Percentiles rank a stretch among this genome's conserved stretches.
Evolutionary conservation across 1,284 basidiomycete genomes (phyloP).

Genomic region (Sparassis latifolia): DNA sequence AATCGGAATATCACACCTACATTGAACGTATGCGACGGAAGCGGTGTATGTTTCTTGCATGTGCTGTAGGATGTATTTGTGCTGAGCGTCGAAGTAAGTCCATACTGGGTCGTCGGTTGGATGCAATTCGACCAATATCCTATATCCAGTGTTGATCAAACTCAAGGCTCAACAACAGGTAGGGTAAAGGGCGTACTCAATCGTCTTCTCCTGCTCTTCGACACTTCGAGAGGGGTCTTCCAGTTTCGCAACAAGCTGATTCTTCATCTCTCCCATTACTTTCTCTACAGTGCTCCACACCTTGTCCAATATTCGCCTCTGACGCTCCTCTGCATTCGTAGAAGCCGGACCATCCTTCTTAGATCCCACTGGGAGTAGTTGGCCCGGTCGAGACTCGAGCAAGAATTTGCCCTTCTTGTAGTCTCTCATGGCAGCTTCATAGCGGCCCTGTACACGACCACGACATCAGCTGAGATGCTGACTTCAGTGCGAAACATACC

Average conservation of each 20-base stretch:
- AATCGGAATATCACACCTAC: conserved; percentile 30
- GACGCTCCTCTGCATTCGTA: conserved; percentile 61
- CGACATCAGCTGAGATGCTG: background rate
- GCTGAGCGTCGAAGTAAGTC: conserved; percentile 92
- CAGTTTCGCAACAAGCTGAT: conserved; percentile 69
- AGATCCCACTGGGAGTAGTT: conserved; percentile 63
- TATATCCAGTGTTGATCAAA: conserved; percentile 24
- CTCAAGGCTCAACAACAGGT: background rate
- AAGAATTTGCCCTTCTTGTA: conserved; percentile 97
- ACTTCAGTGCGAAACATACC: conserved; percentile 37
- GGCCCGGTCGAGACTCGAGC: conserved; percentile 81
- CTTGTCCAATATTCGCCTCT: conserved; percentile 90
- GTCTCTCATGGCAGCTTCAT: conserved; percentile 89
- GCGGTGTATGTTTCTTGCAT: conserved; percentile 68
- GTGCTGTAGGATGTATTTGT: conserved; percentile 76
- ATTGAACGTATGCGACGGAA: conserved; percentile 46
- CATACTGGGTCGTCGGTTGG: conserved; percentile 84
- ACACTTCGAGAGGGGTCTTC: conserved; percentile 74
- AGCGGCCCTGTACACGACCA: conserved; percentile 60
- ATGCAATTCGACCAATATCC: conserved; percentile 81
- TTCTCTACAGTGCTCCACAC: conserved; percentile 95
- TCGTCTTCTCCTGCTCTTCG: conserved; percentile 95
- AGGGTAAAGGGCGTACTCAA: conserved; percentile 62
- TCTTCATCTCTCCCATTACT: conserved; percentile 90
- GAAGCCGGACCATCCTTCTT: conserved; percentile 48